Evolutionary conservation across 345 rosid species (phyloP), one percentile per base, ranked within the genome.

Genomic region (Citrus hindsii): DNA sequence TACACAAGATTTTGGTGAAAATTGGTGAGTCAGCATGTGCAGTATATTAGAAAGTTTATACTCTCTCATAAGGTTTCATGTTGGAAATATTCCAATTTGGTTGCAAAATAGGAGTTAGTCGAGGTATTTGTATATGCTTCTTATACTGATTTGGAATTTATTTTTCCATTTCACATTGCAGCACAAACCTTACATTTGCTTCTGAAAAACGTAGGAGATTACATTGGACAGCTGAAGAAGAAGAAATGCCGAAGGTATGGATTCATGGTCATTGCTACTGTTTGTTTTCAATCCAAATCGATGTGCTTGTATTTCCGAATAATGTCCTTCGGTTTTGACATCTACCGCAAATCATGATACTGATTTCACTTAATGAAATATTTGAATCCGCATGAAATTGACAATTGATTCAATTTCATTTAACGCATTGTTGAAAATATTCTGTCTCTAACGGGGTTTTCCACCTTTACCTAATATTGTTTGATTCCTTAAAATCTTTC

Each of bases 141-240:
- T 6, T 35, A 6, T 6, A 35, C 38, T 35, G 38, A 35, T 35
- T 35, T 35, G 38, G 38, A 35, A 35, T 35, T 35, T 35, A 35
- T 6, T 35, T 35, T 35, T 35, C 7, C 37, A 35, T 35, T 35
- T 5, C 37, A 5, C 37, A 5, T 35, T 35, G 37, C 37, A 35
- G 37, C 37, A 35, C 5, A 72, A 65, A 30, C 32, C 33, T 72
- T 3, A 38, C 61, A 27, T 59, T 70, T 67, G 40, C 69, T 83
- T 32, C 33, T 61, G 85, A 79, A 65, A 82, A 78, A 79, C 81
- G 85, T 33, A 83, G 80, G 79, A 83, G 83, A 68, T 18, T 81
- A 21, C 56, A 28, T 33, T 89, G 90, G 92, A 82, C 71, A 16
- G 33, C 83, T 7, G 84, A 81, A 60, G 92, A 85, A 73, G 92